Evolutionary conservation across 192 early-diverging fungal genomes (phyloP).

Genomic region (Backusella macrospora): DNA sequence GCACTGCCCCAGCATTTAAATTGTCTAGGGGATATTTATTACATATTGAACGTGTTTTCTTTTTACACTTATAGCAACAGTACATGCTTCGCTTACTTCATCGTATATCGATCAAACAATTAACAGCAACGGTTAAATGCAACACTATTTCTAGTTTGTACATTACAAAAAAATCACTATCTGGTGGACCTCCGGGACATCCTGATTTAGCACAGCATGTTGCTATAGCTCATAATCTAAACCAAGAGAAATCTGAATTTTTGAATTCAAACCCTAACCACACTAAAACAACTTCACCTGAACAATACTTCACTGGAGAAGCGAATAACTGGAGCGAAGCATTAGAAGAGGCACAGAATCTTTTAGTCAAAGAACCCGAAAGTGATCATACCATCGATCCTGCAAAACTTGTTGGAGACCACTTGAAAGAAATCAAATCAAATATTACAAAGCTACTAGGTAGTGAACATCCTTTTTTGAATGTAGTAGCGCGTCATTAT

Average conservation of each 20-base stretch:
- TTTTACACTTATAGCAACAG: background rate
- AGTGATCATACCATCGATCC: constrained; percentile 63
- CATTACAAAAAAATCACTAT: background rate
- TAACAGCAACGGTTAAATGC: background rate
- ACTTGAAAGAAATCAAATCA: constrained; percentile 82
- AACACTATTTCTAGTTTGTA: background rate
- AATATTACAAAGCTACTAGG: constrained; percentile 86
- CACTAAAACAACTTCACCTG: background rate
- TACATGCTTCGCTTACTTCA: constrained; percentile 10
- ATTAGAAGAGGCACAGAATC: constrained; percentile 52
- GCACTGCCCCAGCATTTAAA: constrained; percentile 3
- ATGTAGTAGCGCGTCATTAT: constrained; percentile 90
- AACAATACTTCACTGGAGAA: constrained; percentile 31
- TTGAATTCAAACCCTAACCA: background rate
- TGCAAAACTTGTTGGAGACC: constrained; percentile 76
- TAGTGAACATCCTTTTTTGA: constrained; percentile 86
- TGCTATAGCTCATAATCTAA: background rate
- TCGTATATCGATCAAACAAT: background rate
- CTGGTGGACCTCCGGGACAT: background rate
- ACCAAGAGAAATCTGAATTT: background rate
- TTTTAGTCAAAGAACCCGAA: constrained; percentile 37
- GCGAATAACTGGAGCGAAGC: constrained; percentile 52
- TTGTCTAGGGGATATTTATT: constrained; percentile 7
- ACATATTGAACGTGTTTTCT: background rate
- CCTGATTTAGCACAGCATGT: constrained; percentile 11